phyloP scores from a whole-genome alignment of 2,329 filamentous ascomycete species.

The Coniosporium tulheliwenetii region DNA sequence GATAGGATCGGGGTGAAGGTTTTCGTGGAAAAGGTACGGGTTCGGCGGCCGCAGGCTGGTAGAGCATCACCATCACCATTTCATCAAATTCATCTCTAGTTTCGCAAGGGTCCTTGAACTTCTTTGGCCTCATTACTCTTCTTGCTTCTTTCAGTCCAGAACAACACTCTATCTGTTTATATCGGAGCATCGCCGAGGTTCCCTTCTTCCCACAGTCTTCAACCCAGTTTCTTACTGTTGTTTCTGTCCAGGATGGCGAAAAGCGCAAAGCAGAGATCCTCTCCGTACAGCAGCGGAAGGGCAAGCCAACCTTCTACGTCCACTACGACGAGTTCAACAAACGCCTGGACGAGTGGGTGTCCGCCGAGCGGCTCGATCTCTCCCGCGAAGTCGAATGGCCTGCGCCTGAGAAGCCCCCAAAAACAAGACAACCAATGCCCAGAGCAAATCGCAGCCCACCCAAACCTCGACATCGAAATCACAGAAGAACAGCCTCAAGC shows the following conservation, averaged over 20 bases:
- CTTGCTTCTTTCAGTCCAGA: neutral
- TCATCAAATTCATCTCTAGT: neutral
- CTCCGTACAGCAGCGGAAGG: conserved; percentile 83
- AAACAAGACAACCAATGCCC: conserved; percentile 47
- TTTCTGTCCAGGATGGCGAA: conserved; percentile 49
- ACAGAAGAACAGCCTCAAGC: conserved; percentile 26
- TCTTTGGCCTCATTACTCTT: conserved; percentile 6
- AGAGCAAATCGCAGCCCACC: conserved; percentile 13
- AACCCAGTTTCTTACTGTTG: neutral
- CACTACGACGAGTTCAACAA: conserved; percentile 99
- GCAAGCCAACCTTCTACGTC: conserved; percentile 80
- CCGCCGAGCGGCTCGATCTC: conserved; percentile 69
- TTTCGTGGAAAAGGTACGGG: conserved; percentile 52
- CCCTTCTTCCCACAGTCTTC: neutral
- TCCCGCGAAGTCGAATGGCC: conserved; percentile 92
- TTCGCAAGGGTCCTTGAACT: conserved; percentile 2
- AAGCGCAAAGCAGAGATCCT: conserved; percentile 87
- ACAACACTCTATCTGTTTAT: neutral
- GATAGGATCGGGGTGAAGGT: conserved; percentile 49
- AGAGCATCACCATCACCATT: conserved; percentile 10
- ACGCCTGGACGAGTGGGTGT: conserved; percentile 70
- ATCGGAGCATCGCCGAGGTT: neutral
- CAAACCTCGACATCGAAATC: conserved; percentile 28
- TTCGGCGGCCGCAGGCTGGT: conserved; percentile 5
- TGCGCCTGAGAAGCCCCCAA: conserved; percentile 81